Conservation (phyloP, 2,329 filamentous ascomycete species). For the Colletotrichum tropicicola region DNA sequence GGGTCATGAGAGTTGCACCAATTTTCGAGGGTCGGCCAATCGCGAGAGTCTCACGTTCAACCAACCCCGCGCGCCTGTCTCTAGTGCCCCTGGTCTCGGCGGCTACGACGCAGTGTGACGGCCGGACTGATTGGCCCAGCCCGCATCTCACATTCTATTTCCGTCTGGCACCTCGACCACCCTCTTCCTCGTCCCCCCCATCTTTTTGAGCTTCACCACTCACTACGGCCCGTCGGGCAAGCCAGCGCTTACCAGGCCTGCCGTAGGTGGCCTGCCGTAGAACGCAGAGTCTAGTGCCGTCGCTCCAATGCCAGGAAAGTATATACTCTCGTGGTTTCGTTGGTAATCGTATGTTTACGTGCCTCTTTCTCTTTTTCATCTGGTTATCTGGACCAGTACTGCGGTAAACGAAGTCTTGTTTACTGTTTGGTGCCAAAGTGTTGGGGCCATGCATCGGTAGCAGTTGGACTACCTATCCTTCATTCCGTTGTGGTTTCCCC, state of each 20-base stretch:
- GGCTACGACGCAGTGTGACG: constrained; percentile 43
- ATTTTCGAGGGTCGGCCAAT: constrained; percentile 13
- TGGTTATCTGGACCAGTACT: not conserved
- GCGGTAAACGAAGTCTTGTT: constrained; percentile 6
- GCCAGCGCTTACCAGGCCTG: constrained; percentile 31
- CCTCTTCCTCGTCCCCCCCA: constrained; percentile 18
- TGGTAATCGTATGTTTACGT: constrained; percentile 5
- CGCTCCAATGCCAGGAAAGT: constrained; percentile 11
- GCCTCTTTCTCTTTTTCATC: constrained; percentile 8
- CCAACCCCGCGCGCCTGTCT: constrained; percentile 33
- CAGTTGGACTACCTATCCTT: constrained; percentile 18
- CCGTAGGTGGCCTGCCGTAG: constrained; percentile 12
- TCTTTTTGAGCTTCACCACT: constrained; percentile 25
- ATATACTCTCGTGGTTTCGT: constrained; percentile 29
- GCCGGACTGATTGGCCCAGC: constrained; percentile 38
- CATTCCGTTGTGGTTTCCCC: constrained; percentile 8
- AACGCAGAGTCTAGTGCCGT: not conserved
- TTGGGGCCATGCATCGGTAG: constrained; percentile 28
- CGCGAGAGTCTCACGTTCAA: constrained; percentile 5
- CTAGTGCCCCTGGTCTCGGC: constrained; percentile 29
- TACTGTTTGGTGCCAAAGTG: not conserved
- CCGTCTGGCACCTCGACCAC: constrained; percentile 15
- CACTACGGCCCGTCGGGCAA: constrained; percentile 10
- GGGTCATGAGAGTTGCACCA: constrained; percentile 10
- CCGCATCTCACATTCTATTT: constrained; percentile 29